These are phyloP conservation scores for Fusarium proliferatum DNA, from an alignment of 2,329 filamentous ascomycete species.

Conservation along the genomic window DNA sequence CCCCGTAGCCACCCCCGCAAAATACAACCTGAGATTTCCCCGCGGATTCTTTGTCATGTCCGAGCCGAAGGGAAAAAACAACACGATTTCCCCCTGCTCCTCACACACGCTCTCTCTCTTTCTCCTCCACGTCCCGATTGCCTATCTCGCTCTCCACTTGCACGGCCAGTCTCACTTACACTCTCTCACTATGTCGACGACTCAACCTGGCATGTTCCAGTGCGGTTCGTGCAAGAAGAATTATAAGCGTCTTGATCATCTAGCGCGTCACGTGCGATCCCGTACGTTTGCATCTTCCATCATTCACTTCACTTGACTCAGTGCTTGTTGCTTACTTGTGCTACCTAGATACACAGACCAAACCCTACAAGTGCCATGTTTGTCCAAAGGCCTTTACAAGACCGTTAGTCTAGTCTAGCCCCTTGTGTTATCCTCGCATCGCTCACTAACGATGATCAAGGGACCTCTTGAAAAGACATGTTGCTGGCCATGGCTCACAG, in stretches of 20 bases:
- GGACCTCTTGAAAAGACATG: constrained; percentile 44
- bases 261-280: constrained; percentile 49
- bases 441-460: constrained; percentile 20
- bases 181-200: constrained; percentile 7
- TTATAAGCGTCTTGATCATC: constrained; percentile 48
- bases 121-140: constrained; percentile 29
- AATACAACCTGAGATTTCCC: neutral
- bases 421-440: rapidly evolving
- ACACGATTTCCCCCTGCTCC: constrained; percentile 6
- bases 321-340: neutral
- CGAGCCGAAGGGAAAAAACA: constrained; percentile 17
- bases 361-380: constrained; percentile 46
- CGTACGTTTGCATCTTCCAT: constrained; percentile 36
- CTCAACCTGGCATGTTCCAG: constrained; percentile 42
- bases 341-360: constrained; percentile 47
- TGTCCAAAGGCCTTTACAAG: constrained; percentile 48
- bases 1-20: constrained; percentile 8
- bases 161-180: neutral
- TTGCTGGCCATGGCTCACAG: constrained; percentile 35
- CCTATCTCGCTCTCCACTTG: constrained; percentile 9
- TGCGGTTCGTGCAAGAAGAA: constrained; percentile 44
- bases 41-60: constrained; percentile 5
- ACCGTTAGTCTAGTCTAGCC: constrained; percentile 36
- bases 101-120: neutral
- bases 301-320: neutral